Base-by-base conservation (phyloP, 2,329 filamentous ascomycete genomes). In the Fusarium metavorans region DNA sequence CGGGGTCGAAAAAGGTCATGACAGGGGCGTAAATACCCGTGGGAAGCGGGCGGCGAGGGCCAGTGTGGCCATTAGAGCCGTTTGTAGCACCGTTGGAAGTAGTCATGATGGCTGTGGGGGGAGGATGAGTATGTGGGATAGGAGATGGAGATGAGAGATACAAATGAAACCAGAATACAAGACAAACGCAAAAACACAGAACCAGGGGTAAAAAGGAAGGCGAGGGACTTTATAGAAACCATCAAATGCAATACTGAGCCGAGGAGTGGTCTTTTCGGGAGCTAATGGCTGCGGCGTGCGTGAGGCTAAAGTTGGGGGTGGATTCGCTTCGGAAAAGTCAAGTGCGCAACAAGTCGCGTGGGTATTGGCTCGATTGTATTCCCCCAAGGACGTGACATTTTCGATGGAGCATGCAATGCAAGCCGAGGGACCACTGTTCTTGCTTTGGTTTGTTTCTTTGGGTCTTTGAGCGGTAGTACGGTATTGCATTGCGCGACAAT, bases 1-100 rank as follows among this genome's bases (percentile, higher is more conserved):
- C 89, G 8, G 92, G 88, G 84, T 96, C 87, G 87, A 97, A 97
- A 83, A 97, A 97, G 79, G 94, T 97, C 92, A 97, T 94, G 70
- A 93, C 96, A 30, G 95, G 95, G 70, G 93, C 93, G 83, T 97
- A 97, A 82, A 97, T 95, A 81, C 94, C 94, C 79, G 92, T 92
- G 52, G 93, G 92, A 65, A 97, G 89, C 73, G 92, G 88, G 68
- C 88, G 85, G 71, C 85, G 85, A 20, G 83, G 73, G 73, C 83
- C 80, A 20, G 70, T 37, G 20, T 73, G 69, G 54, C 73, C 69
- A 50, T 72, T 74, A 37, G 69, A 61, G 66, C 77, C 77, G 66
- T 78, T 79, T 37, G 77, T 34, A 23, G 64, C 59, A 34, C 74
- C 76, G 50, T 77, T 77, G 64, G 78, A 75, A 70, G 77, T 66